A percentile compares a stretch with the other conserved stretches of the same genome.
phyloP scores from a whole-genome alignment of 805 yeast genomes.

The Saturnispora kantuleensis region DNA sequence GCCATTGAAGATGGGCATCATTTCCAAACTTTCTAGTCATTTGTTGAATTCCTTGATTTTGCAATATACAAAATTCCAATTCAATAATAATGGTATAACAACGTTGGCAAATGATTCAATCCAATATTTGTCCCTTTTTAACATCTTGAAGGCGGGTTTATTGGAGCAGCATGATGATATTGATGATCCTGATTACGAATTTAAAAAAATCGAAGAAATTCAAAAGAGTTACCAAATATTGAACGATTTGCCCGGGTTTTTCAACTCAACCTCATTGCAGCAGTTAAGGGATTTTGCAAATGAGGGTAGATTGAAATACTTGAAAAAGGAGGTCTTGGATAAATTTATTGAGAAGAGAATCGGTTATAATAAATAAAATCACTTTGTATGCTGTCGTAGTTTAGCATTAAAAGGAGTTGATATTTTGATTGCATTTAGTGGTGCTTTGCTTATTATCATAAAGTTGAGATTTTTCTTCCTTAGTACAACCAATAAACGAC shows the following conservation, averaged over 20 bases:
- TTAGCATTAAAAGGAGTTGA: no score
- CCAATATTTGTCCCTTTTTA: constrained; percentile 44
- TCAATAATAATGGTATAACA: constrained; percentile 75
- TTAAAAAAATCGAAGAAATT: constrained; percentile 42
- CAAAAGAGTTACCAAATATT: constrained; percentile 35
- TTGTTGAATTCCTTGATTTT: constrained; percentile 46
- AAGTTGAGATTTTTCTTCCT: no score
- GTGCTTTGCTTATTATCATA: neutral
- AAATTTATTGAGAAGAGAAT: constrained; percentile 55
- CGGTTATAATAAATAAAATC: neutral
- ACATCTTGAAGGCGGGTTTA: constrained; percentile 10
- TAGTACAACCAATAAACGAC: no score
- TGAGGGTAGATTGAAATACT: constrained; percentile 66
- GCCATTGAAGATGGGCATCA: constrained; percentile 15
- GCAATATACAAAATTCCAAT: constrained; percentile 67
- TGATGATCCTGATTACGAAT: constrained; percentile 28
- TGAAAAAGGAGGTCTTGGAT: constrained; percentile 52
- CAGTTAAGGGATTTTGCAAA: constrained; percentile 68
- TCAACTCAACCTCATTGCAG: constrained; percentile 59
- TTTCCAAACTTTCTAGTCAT: constrained; percentile 16
- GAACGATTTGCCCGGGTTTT: constrained; percentile 75
- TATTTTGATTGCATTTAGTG: neutral
- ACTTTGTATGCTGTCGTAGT: no score
- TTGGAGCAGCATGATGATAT: neutral
- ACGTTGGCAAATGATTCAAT: constrained; percentile 75